Conservation (phyloP, 2,329 filamentous ascomycete genomes). For the Aspergillus cejpii region DNA sequence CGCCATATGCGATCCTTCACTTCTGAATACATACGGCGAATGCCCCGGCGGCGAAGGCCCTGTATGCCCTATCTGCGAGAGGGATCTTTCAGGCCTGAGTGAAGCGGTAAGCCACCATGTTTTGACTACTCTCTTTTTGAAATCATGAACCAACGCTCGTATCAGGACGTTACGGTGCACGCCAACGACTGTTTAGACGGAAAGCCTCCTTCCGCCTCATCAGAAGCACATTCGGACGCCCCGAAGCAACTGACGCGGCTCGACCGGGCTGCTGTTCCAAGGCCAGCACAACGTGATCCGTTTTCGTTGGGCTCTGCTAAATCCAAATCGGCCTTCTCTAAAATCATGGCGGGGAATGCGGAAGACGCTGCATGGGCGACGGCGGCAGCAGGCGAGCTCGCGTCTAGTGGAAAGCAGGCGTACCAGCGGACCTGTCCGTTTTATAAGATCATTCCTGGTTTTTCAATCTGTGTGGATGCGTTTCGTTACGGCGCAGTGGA, state of each 20-base stretch:
- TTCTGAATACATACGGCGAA: constrained; percentile 14
- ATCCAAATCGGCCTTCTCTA: constrained; percentile 71
- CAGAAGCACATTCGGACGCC: constrained; percentile 13
- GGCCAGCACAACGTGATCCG: constrained; percentile 74
- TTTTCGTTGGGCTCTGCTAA: constrained; percentile 49
- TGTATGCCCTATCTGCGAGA: constrained; percentile 71
- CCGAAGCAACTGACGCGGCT: constrained; percentile 48
- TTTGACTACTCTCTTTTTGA: not conserved
- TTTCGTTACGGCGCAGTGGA: constrained; percentile 92
- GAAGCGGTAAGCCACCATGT: constrained; percentile 30
- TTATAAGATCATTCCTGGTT: constrained; percentile 94
- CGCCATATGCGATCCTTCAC: constrained; percentile 20
- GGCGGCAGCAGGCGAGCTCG: constrained; percentile 71
- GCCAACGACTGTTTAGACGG: constrained; percentile 93
- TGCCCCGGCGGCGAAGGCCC: constrained; percentile 20
- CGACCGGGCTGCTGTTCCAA: constrained; percentile 61
- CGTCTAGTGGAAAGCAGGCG: constrained; percentile 74
- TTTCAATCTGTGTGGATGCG: constrained; percentile 89
- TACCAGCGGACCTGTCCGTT: constrained; percentile 92
- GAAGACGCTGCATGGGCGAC: constrained; percentile 86
- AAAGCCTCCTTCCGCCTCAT: constrained; percentile 55
- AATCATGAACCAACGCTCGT: constrained; percentile 14
- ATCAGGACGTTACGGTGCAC: constrained; percentile 68
- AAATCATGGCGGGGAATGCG: constrained; percentile 84
- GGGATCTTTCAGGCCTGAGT: constrained; percentile 54